These are phyloP conservation scores for Medicago lupulina DNA, from an alignment of 306 rosid genomes.

Conservation along the genomic window DNA sequence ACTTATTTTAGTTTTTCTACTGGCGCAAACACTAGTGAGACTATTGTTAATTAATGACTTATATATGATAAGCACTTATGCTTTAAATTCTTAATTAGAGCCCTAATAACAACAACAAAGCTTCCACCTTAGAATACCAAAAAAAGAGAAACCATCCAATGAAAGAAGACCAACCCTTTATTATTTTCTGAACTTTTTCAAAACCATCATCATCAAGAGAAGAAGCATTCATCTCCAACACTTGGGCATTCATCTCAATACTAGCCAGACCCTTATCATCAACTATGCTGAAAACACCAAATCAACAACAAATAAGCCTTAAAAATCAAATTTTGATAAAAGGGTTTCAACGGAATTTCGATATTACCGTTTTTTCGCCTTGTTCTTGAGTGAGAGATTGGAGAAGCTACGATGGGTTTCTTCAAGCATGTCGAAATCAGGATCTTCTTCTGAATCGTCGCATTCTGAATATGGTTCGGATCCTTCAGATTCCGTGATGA, in stretches of 20 bases:
- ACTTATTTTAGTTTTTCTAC: not conserved
- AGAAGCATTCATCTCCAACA: conserved; percentile 34
- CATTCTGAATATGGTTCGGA: conserved; percentile 48
- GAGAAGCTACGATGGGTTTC: conserved; percentile 55
- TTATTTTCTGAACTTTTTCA: conserved; percentile 51
- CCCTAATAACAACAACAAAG: not conserved
- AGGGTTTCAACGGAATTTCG: conserved; percentile 20
- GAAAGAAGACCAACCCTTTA: conserved; percentile 53
- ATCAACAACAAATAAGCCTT: not conserved
- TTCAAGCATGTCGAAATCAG: conserved; percentile 49
- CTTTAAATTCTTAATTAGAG: not conserved
- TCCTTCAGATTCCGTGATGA: conserved; percentile 44
- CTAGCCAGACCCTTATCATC: conserved; percentile 23
- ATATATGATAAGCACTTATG: not conserved
- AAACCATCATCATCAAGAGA: conserved; percentile 47
- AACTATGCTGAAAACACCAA: conserved; percentile 49
- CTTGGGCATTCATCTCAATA: conserved; percentile 40
- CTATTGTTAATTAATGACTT: not conserved
- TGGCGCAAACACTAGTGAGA: not conserved
- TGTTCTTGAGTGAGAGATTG: conserved; percentile 55
- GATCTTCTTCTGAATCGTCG: conserved; percentile 56
- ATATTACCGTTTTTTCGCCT: conserved; percentile 45
- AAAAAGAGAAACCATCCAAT: not conserved
- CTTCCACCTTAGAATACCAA: not conserved
- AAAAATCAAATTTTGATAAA: conserved; percentile 13